Percentiles rank a stretch among this genome's conserved stretches.
These are phyloP conservation scores for Candida labiduridarum DNA, from an alignment of 1,139 yeast genomes.

Conservation along the genomic window DNA sequence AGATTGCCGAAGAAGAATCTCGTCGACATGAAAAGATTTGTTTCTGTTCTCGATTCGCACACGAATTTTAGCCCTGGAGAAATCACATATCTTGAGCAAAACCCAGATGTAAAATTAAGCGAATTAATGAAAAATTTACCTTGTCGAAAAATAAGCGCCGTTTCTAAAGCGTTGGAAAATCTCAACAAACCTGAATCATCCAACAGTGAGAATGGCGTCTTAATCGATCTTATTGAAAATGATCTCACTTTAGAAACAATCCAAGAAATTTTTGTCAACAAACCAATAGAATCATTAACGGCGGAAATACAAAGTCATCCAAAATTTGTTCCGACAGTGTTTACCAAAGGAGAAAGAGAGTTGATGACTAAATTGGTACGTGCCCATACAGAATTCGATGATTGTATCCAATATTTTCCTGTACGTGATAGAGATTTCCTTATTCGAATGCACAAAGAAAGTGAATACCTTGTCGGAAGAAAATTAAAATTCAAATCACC, in stretches of 20 bases:
- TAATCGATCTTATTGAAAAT: constrained; percentile 1
- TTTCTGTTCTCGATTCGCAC: background rate
- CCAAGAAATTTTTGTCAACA: constrained; percentile 12
- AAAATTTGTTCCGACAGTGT: constrained; percentile 8
- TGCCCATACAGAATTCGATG: constrained; percentile 11
- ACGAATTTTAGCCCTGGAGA: background rate
- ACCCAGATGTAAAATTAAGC: background rate
- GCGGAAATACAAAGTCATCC: constrained; percentile 9
- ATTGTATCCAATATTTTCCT: constrained; percentile 18
- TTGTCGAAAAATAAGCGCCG: background rate
- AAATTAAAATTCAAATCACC: constrained; percentile 28
- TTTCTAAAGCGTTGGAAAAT: background rate
- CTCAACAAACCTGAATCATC: background rate
- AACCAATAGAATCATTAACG: constrained; percentile 9
- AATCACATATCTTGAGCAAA: background rate
- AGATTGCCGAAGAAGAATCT: constrained; percentile 3
- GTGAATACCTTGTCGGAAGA: constrained; percentile 26
- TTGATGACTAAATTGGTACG: constrained; percentile 13
- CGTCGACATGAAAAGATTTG: background rate
- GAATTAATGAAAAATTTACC: background rate
- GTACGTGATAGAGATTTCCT: constrained; percentile 18
- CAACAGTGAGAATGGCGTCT: background rate
- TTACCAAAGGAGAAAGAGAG: constrained; percentile 21
- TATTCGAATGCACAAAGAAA: constrained; percentile 21
- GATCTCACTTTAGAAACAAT: constrained; percentile 16